Evolutionary conservation across 116 monocot species (phyloP).

Genomic region (Phalaenopsis hybrid): DNA sequence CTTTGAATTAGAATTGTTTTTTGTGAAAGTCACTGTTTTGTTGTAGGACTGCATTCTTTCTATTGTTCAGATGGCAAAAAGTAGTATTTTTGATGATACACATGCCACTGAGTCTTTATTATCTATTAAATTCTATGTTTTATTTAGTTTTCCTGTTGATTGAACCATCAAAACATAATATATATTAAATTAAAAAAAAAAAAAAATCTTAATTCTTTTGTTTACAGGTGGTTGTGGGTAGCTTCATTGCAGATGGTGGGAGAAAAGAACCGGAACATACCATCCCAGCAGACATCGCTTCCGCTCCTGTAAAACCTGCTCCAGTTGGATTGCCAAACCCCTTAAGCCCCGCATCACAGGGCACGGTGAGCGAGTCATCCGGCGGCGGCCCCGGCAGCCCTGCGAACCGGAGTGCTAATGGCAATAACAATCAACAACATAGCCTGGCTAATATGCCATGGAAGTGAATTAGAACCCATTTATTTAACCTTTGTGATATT

Average conservation of each 20-base stretch:
- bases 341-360: conserved; percentile 36
- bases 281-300: neutral
- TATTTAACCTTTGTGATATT: neutral
- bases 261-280: conserved; percentile 9
- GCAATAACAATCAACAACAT: conserved; percentile 26
- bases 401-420: conserved; percentile 25
- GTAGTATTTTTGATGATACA: too few species aligned
- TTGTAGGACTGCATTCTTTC: neutral
- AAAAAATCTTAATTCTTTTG: neutral
- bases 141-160: too few species aligned
- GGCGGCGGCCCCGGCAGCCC: conserved; percentile 46
- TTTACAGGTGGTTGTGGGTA: conserved; percentile 20
- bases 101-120: too few species aligned
- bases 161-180: too few species aligned
- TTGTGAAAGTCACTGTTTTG: neutral
- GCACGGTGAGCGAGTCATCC: conserved; percentile 45
- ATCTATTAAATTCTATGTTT: too few species aligned
- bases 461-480: conserved; percentile 19
- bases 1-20: neutral
- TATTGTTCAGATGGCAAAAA: neutral
- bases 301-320: conserved; percentile 4
- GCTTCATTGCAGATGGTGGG: conserved; percentile 17
- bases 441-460: conserved; percentile 32
- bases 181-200: too few species aligned
- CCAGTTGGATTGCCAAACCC: conserved; percentile 6